Percentiles rank a stretch among this genome's conserved stretches.
These are phyloP conservation scores for Scheffersomyces ergatensis DNA, from an alignment of 805 yeast species.

Conservation along the genomic window DNA sequence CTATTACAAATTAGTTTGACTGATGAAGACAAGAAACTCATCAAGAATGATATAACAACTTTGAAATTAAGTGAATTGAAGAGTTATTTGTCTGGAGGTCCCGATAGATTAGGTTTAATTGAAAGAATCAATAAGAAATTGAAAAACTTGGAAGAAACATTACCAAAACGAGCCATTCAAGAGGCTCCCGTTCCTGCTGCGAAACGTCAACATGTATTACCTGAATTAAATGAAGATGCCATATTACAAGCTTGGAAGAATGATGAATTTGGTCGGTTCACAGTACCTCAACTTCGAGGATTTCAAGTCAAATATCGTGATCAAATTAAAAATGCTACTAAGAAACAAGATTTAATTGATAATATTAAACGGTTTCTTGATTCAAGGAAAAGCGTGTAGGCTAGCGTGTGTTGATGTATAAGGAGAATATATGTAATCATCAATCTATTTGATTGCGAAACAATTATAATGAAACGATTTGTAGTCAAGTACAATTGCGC, in stretches of 20 bases:
- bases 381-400: constrained; percentile 6
- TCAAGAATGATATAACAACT: constrained; percentile 18
- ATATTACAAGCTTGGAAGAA: constrained; percentile 43
- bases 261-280: constrained; percentile 30
- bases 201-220: constrained; percentile 1
- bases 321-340: constrained; percentile 31
- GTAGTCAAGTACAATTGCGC: no score
- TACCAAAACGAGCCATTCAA: constrained; percentile 1
- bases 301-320: constrained; percentile 35
- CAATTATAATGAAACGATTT: no score
- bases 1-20: constrained; percentile 48
- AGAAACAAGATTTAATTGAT: constrained; percentile 42
- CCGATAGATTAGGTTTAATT: constrained; percentile 6
- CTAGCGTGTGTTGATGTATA: background rate
- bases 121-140: constrained; percentile 9
- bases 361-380: constrained; percentile 35
- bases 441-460: no score
- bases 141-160: constrained; percentile 7
- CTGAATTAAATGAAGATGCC: constrained; percentile 27
- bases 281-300: constrained; percentile 41
- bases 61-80: constrained; percentile 12
- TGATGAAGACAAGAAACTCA: constrained; percentile 10
- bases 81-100: constrained; percentile 3
- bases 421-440: background rate
- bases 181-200: background rate